Conservation (phyloP, 176 grass and related monocot species). For the Eragrostis nindensis region DNA sequence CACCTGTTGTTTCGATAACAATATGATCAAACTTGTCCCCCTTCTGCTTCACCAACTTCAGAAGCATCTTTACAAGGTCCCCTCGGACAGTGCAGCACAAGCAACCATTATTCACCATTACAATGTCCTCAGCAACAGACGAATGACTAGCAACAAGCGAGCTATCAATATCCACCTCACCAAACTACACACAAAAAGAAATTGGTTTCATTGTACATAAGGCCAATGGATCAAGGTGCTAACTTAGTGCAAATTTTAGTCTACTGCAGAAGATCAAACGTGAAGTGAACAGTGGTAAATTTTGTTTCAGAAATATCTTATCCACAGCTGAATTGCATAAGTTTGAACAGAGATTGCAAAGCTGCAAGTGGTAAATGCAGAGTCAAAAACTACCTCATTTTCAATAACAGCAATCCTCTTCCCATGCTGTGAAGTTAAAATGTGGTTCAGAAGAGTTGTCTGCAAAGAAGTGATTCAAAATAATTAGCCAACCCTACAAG, state of each 20-base stretch:
- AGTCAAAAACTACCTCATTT: conserved; percentile 62
- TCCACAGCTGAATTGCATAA: conserved; percentile 11
- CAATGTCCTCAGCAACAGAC: conserved; percentile 71
- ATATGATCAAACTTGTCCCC: conserved; percentile 76
- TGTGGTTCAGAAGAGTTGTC: conserved; percentile 78
- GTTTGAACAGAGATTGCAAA: conserved; percentile 5
- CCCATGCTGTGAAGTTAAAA: conserved; percentile 70
- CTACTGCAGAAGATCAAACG: background rate
- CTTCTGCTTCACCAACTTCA: conserved; percentile 66
- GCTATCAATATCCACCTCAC: conserved; percentile 77
- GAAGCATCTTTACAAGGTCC: conserved; percentile 78
- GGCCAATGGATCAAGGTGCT: background rate
- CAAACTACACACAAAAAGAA: conserved; percentile 48
- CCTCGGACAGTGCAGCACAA: conserved; percentile 80
- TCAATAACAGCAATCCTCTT: conserved; percentile 80
- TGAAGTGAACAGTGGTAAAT: background rate
- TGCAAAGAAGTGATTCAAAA: conserved; percentile 24
- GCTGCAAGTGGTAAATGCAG: background rate
- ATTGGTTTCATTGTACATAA: background rate
- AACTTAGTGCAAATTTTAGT: background rate
- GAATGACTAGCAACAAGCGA: conserved; percentile 75
- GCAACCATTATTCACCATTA: conserved; percentile 82
- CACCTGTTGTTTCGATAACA: conserved; percentile 79
- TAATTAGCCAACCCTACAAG: conserved; percentile 8
- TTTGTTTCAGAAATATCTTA: background rate